These are phyloP conservation scores for Jaenimonas drosophilae DNA, from an alignment of 208 protist species.

Conservation along the genomic window DNA sequence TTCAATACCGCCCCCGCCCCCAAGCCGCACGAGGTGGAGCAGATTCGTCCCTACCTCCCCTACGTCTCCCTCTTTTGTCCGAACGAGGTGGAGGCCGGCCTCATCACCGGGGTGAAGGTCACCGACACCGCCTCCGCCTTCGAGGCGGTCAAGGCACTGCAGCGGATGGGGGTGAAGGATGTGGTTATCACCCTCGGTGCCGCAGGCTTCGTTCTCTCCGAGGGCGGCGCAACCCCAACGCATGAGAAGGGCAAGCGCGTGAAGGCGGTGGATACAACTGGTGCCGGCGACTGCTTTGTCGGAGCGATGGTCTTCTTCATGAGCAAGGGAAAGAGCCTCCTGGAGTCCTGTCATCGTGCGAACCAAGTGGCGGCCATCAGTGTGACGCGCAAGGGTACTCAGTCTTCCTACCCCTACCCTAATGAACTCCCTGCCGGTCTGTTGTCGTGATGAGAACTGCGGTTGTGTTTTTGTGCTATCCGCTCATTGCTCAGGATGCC, in stretches of 20 bases:
- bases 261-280: constrained; percentile 90
- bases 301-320: constrained; percentile 88
- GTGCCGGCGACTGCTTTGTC: constrained; percentile 91
- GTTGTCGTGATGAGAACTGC: no score
- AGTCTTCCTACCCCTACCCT: constrained; percentile 71
- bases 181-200: constrained; percentile 88
- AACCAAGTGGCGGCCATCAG: constrained; percentile 80
- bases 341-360: constrained; percentile 63
- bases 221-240: constrained; percentile 25
- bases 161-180: constrained; percentile 50
- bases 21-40: constrained; percentile 37
- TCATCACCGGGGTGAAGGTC: constrained; percentile 76
- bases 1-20: constrained; percentile 90
- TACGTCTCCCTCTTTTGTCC: constrained; percentile 86
- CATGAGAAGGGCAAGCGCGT: constrained; percentile 48
- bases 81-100: constrained; percentile 87
- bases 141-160: constrained; percentile 41
- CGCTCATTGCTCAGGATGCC: no score
- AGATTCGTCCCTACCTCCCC: constrained; percentile 65
- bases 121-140: constrained; percentile 42
- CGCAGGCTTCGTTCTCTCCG: constrained; percentile 62
- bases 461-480: no score
- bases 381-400: constrained; percentile 87
- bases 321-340: constrained; percentile 45
- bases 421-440: constrained; percentile 46